These are phyloP conservation scores for Globisporangium polare DNA, from an alignment of 352 stramenopile genomes.

Conservation along the genomic window DNA sequence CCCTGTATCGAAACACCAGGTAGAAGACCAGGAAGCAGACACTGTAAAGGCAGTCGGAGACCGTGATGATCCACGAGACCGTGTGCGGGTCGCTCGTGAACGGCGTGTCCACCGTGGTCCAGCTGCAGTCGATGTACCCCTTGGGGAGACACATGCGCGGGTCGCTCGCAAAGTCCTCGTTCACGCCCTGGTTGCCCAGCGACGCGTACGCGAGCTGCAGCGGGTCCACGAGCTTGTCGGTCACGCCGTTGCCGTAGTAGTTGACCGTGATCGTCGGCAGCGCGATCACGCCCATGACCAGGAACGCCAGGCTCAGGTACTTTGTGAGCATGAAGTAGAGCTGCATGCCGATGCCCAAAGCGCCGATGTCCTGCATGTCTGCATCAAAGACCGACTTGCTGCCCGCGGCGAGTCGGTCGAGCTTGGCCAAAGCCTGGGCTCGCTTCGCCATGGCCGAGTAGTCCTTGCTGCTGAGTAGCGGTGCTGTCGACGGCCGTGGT, in stretches of 20 bases:
- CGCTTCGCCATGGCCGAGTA: conserved; percentile 44
- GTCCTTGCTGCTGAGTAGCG: conserved; percentile 14
- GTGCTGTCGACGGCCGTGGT: neutral
- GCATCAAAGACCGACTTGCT: conserved; percentile 63
- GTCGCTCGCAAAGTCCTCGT: conserved; percentile 44
- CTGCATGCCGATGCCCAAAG: conserved; percentile 76
- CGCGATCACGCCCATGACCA: conserved; percentile 66
- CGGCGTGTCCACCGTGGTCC: conserved; percentile 59
- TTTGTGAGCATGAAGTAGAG: conserved; percentile 86
- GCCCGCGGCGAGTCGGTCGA: conserved; percentile 55
- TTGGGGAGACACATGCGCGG: conserved; percentile 37
- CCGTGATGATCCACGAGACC: conserved; percentile 74
- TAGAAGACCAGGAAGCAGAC: conserved; percentile 66
- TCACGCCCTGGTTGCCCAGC: conserved; percentile 76
- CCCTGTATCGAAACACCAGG: conserved; percentile 42
- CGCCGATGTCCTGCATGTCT: conserved; percentile 69
- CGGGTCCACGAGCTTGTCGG: conserved; percentile 59
- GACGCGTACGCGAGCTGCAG: conserved; percentile 69
- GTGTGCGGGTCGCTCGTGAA: conserved; percentile 53
- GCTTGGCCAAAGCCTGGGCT: conserved; percentile 30
- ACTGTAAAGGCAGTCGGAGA: conserved; percentile 58
- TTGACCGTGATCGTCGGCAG: conserved; percentile 65
- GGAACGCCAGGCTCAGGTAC: conserved; percentile 58
- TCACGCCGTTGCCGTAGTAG: conserved; percentile 62
- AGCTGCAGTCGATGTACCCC: conserved; percentile 69